Evolutionary conservation across 371 early-diverging fungal species (phyloP).

Genomic region (Basidiobolus meristosporus): DNA sequence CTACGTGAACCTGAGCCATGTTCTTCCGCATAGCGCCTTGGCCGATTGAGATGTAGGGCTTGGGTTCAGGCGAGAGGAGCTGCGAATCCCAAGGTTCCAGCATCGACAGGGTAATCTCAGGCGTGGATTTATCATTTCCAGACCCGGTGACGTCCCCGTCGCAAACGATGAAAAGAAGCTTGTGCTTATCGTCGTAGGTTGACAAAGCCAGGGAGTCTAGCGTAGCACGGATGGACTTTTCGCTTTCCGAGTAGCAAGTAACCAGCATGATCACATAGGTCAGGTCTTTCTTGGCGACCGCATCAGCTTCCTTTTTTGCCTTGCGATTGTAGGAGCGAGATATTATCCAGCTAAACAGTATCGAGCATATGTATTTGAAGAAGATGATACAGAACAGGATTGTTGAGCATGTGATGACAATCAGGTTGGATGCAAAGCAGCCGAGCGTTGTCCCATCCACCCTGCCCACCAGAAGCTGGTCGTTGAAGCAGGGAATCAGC

Average conservation of each 20-base stretch:
- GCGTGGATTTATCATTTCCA: slow-evolving; percentile 54
- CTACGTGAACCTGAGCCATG: slow-evolving; percentile 83
- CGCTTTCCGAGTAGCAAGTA: slow-evolving; percentile 82
- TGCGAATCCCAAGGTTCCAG: slow-evolving; percentile 51
- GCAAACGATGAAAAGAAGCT: slow-evolving; percentile 74
- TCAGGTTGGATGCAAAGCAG: slow-evolving; percentile 32
- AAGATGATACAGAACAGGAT: slow-evolving; percentile 29
- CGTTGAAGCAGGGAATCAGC: slow-evolving; percentile 22
- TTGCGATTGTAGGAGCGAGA: too few species aligned
- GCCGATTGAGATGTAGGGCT: slow-evolving; percentile 72
- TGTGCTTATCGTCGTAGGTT: slow-evolving; percentile 66
- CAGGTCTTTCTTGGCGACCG: slow-evolving; percentile 9
- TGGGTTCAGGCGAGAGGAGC: slow-evolving; percentile 11
- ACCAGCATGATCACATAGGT: slow-evolving; percentile 19
- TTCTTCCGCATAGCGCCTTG: slow-evolving; percentile 72
- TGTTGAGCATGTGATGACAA: slow-evolving; percentile 13
- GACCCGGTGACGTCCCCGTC: slow-evolving; percentile 76
- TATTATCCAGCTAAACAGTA: slow-evolving; percentile 43
- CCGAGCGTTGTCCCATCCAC: slow-evolving; percentile 47
- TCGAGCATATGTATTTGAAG: slow-evolving; percentile 51
- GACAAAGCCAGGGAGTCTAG: slow-evolving; percentile 78
- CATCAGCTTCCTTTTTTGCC: slow-evolving; percentile 28
- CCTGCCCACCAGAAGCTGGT: slow-evolving; percentile 34
- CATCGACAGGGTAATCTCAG: slow-evolving; percentile 69
- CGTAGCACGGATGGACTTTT: slow-evolving; percentile 70